These are phyloP conservation scores for Alternaria arborescens DNA, from an alignment of 2,329 filamentous ascomycete genomes.

Conservation along the genomic window DNA sequence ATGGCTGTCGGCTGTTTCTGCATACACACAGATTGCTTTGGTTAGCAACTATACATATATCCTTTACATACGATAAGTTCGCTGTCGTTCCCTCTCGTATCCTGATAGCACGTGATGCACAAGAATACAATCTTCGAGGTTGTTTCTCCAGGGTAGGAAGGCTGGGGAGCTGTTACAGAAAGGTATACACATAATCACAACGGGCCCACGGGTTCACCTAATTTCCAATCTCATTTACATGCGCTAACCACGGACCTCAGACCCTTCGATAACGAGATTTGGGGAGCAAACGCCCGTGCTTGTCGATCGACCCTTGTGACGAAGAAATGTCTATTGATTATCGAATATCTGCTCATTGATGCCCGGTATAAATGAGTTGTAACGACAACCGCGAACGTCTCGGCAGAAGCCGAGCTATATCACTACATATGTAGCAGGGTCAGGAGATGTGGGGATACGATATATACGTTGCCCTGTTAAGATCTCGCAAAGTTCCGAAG, in stretches of 20 bases:
- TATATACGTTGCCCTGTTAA: background rate
- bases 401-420: background rate
- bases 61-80: background rate
- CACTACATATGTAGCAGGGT: background rate
- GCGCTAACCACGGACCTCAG: background rate
- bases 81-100: background rate
- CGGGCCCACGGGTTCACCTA: background rate
- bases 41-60: background rate
- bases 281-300: background rate
- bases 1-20: background rate
- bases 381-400: background rate
- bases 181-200: background rate
- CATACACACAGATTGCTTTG: background rate
- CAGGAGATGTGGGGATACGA: constrained; percentile 5
- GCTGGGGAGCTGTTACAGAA: background rate
- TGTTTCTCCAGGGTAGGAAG: background rate
- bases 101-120: background rate
- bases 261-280: background rate
- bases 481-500: constrained; percentile 1
- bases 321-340: background rate
- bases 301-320: background rate
- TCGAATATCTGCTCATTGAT: background rate
- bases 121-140: background rate
- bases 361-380: background rate
- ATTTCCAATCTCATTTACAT: constrained; percentile 4